Evolutionary conservation across 495 filamentous ascomycete genomes (phyloP).

Genomic region (Penicillium argentinense): DNA sequence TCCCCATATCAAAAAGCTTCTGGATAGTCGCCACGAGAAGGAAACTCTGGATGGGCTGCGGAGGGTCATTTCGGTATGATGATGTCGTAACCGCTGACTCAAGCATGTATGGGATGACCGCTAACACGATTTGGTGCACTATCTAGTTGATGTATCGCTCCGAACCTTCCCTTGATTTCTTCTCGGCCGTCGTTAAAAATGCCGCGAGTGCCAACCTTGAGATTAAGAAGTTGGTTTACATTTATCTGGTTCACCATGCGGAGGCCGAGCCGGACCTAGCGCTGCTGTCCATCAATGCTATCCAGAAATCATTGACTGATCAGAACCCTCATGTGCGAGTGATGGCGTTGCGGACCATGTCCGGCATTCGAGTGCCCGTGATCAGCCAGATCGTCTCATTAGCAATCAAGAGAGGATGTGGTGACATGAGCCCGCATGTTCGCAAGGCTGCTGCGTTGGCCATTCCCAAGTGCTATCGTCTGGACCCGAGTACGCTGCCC

Average conservation of each 20-base stretch:
- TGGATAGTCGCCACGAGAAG: conserved; percentile 90
- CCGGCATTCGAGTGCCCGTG: conserved; percentile 92
- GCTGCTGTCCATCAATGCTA: conserved; percentile 94
- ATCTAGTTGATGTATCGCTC: conserved; percentile 87
- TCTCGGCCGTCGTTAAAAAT: conserved; percentile 95
- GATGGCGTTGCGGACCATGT: conserved; percentile 91
- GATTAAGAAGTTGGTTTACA: conserved; percentile 97
- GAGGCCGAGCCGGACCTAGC: conserved; percentile 94
- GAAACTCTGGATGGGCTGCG: conserved; percentile 91
- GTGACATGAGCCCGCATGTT: conserved; percentile 92
- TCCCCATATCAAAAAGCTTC: conserved; percentile 82
- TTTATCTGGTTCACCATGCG: conserved; percentile 93
- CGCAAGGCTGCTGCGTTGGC: conserved; percentile 89
- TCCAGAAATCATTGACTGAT: conserved; percentile 95
- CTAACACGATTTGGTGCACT: conserved; percentile 18
- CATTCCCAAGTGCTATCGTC: conserved; percentile 96
- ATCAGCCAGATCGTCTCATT: conserved; percentile 98
- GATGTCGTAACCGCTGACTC: conserved; percentile 1
- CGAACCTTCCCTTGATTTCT: conserved; percentile 80
- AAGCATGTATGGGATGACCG: neutral
- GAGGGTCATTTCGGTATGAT: conserved; percentile 79
- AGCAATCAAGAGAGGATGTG: conserved; percentile 87
- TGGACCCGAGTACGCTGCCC: conserved; percentile 83
- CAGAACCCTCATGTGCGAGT: conserved; percentile 85
- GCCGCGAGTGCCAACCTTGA: conserved; percentile 87